phyloP scores from a whole-genome alignment of 306 rosid species.

The Sphenostylis stenocarpa region DNA sequence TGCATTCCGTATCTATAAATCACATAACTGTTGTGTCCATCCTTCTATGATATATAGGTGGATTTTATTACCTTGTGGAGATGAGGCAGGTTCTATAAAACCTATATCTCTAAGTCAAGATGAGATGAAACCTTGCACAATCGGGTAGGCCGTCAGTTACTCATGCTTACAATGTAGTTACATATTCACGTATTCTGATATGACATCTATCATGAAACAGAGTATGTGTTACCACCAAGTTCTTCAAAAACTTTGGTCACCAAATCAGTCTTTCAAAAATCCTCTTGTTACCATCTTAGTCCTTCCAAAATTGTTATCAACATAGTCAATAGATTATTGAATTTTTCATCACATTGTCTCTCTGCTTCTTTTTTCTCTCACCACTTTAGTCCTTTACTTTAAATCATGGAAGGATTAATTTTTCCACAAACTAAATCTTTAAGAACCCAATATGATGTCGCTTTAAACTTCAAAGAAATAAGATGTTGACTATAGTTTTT shows the following conservation, averaged over 20 bases:
- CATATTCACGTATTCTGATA: neutral
- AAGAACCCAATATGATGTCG: neutral
- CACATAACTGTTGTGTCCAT: neutral
- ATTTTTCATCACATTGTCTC: neutral
- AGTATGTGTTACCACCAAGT: neutral
- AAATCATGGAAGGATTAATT: neutral
- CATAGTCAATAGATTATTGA: neutral
- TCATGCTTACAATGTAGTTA: neutral
- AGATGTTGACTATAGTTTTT: neutral
- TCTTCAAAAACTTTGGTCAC: neutral
- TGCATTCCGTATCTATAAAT: constrained; percentile 9
- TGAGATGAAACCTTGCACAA: constrained; percentile 54
- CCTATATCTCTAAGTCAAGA: constrained; percentile 64
- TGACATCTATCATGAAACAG: neutral
- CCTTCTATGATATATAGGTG: constrained; percentile 53
- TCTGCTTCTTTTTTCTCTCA: neutral
- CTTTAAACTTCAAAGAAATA: neutral
- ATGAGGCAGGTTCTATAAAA: constrained; percentile 44
- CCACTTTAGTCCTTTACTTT: neutral
- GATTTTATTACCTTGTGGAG: constrained; percentile 69
- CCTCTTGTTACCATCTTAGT: neutral
- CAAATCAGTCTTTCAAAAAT: neutral
- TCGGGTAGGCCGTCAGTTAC: constrained; percentile 60
- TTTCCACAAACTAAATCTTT: neutral
- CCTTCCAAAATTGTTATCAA: neutral